Base-by-base conservation (phyloP, 2,329 filamentous ascomycete species). In the Colletotrichum costaricense region DNA sequence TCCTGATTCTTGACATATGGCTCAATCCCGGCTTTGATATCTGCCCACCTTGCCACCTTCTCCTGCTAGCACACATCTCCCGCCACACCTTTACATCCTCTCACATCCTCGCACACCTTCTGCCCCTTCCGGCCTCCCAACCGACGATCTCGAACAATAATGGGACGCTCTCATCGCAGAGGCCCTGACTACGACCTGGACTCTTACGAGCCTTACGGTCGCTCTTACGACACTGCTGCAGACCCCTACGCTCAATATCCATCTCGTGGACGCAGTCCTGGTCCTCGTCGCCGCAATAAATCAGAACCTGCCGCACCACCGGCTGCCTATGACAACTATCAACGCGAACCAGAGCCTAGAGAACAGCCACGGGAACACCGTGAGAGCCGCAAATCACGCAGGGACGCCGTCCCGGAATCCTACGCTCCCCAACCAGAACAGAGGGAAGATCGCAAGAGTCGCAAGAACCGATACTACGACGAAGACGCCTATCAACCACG, bases 181-280 rank as follows among this genome's bases (percentile, higher is more conserved):
- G 68, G 33, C 54, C 26, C 56, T 49, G 68, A 71, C 49, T 22
- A 60, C 46, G 56, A 67, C 28, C 49, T 56, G 56, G 63, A 71
- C 57, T 57, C 68, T 28, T 56, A 62, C 22, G 55, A 60, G 24
- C 49, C 55, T 19, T 60, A 55, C 14, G 54, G 35, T 19, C 64
- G 57, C 33, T 30, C 46, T 64, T 67, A 70, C 42, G 24, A 54
- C 22, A 46, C 64, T 62, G 56, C 58, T 33, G 30, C 54, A 4
- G 65, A 42, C 24, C 42, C 38, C 4, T 68, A 68, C 28, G 65
- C 38, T 30, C 49, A 22, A 38, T 56, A 57, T 16, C 66, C 66
- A 33, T 30, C 66, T 33, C 67, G 70, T 11, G 66, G 70, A 24
- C 70, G 70, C 33, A 73, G 70, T 22, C 66, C 54, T n/a, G 70